A percentile compares a stretch with the other conserved stretches of the same genome.
Conservation (phyloP, 768 basidiomycete species). For the Rhizopogon sp. region DNA sequence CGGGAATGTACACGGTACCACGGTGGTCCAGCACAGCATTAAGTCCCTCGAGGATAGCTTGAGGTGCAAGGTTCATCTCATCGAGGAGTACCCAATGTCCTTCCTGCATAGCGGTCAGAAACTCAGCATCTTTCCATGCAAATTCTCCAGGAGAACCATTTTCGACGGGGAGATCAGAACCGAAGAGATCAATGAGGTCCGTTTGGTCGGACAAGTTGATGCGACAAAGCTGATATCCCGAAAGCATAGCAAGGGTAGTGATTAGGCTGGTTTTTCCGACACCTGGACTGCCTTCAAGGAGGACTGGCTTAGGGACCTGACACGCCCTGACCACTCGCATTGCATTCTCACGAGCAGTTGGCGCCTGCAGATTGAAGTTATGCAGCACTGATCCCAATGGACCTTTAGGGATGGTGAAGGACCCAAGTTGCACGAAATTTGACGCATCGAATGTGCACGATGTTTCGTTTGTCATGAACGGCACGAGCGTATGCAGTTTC, state of each 20-base stretch:
- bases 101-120: constrained; percentile 87
- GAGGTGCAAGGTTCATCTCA: constrained; percentile 98
- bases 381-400: constrained; percentile 28
- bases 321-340: constrained; percentile 86
- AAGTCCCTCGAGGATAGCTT: constrained; percentile 93
- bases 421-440: constrained; percentile 54
- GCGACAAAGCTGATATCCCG: constrained; percentile 77
- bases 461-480: constrained; percentile 29
- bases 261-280: constrained; percentile 97
- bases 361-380: constrained; percentile 78
- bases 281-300: constrained; percentile 96
- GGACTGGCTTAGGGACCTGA: constrained; percentile 85
- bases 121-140: constrained; percentile 96
- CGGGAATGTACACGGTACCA: constrained; percentile 91
- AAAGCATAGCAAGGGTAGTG: constrained; percentile 75
- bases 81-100: constrained; percentile 98
- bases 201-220: constrained; percentile 99
- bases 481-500: constrained; percentile 54
- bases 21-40: constrained; percentile 96
- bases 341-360: constrained; percentile 85
- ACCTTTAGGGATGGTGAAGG: constrained; percentile 69
- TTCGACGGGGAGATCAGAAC: constrained; percentile 93
- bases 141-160: constrained; percentile 90
- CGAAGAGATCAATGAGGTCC: constrained; percentile 93
- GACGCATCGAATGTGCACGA: constrained; percentile 28